These are phyloP conservation scores for Cunninghamia lanceolata DNA, from an alignment of 75 land plant species.

Conservation along the genomic window DNA sequence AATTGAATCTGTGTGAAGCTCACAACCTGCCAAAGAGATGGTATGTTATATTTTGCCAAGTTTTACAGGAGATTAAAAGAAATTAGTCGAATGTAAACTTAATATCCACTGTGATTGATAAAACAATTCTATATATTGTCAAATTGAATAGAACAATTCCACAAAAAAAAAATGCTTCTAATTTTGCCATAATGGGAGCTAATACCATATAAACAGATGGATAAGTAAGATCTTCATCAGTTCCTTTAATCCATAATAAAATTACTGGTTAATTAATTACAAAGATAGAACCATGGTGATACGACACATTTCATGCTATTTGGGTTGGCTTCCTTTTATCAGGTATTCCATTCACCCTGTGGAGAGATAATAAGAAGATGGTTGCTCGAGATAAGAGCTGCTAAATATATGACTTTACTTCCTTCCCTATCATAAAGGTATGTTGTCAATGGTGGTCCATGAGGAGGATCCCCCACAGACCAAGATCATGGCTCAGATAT, in stretches of 20 bases:
- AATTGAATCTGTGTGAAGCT: conserved; percentile 82
- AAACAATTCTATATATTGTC: not conserved
- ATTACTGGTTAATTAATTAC: not conserved
- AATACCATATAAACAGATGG: not conserved
- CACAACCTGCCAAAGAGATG: conserved; percentile 59
- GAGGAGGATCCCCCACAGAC: too few relatives aligned
- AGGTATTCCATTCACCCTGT: not conserved
- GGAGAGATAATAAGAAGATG: not conserved
- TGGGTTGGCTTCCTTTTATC: not conserved
- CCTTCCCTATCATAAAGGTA: not conserved
- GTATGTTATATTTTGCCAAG: not conserved
- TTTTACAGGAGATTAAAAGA: not conserved
- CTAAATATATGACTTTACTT: not conserved
- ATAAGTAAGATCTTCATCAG: not conserved
- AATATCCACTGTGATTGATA: not conserved
- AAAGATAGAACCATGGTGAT: not conserved
- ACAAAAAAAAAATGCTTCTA: not conserved
- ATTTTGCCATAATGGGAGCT: not conserved
- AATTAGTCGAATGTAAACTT: conserved; percentile 7
- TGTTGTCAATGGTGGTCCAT: too few relatives aligned
- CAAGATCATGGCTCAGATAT: too few relatives aligned
- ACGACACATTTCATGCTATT: not conserved
- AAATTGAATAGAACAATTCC: not conserved
- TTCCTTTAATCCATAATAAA: not conserved
- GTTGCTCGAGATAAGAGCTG: not conserved